Evolutionary conservation across 345 rosid species (phyloP).

Genomic region (Leavenworthia alabamica): DNA sequence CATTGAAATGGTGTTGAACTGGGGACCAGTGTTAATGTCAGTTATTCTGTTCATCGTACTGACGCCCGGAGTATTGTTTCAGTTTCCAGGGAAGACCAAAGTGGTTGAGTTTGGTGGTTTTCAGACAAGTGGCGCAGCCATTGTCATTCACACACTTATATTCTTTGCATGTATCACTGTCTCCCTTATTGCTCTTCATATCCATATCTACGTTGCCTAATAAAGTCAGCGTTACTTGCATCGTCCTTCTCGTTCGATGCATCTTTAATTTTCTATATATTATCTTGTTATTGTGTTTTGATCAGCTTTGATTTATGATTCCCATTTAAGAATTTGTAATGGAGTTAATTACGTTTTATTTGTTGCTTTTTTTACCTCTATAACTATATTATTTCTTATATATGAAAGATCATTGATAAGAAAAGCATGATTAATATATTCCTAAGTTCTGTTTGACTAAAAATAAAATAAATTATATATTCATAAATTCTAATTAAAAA

Average conservation of each 20-base stretch:
- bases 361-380: background rate
- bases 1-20: slow-evolving; percentile 39
- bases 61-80: slow-evolving; percentile 60
- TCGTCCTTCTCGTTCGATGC: background rate
- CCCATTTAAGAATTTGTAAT: background rate
- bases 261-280: background rate
- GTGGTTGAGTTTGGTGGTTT: slow-evolving; percentile 42
- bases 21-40: slow-evolving; percentile 65
- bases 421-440: too few species aligned
- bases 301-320: slow-evolving; percentile 1
- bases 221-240: background rate
- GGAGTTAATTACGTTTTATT: background rate
- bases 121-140: slow-evolving; percentile 47
- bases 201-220: slow-evolving; percentile 41
- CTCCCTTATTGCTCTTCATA: slow-evolving; percentile 41
- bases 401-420: background rate
- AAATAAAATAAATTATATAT: too few species aligned
- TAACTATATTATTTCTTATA: background rate
- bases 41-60: slow-evolving; percentile 49
- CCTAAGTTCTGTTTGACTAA: too few species aligned
- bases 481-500: too few species aligned
- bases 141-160: slow-evolving; percentile 39
- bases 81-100: slow-evolving; percentile 50
- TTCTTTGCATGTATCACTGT: slow-evolving; percentile 38
- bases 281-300: background rate